phyloP scores from a whole-genome alignment of 2,329 filamentous ascomycete genomes.

The Fusarium gaditjirri region DNA sequence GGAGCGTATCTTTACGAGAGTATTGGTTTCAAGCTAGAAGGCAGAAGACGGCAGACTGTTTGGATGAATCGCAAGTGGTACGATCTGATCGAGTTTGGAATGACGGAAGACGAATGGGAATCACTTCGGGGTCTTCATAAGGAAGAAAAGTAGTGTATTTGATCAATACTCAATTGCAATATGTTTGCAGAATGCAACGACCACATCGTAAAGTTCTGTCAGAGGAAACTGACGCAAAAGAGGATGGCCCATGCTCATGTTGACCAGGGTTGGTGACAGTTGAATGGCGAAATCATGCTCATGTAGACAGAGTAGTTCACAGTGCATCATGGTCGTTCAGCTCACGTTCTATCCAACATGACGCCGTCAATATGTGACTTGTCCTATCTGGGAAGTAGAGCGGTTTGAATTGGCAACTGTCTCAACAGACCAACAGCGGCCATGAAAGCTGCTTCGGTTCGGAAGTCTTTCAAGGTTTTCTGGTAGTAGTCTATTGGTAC shows the following conservation, averaged over 20 bases:
- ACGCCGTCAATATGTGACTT: not conserved
- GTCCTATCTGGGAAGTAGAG: not conserved
- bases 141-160: not conserved
- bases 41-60: slow-evolving; percentile 46
- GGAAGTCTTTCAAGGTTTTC: not conserved
- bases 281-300: not conserved
- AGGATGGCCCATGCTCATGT: not conserved
- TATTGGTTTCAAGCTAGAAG: slow-evolving; percentile 7
- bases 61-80: slow-evolving; percentile 57
- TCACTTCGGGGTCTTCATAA: slow-evolving; percentile 7
- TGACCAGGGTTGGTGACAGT: too few relatives aligned
- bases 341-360: not conserved
- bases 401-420: not conserved
- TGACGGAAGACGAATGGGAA: slow-evolving; percentile 55
- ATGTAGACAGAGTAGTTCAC: not conserved
- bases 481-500: not conserved
- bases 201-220: too few relatives aligned
- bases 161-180: not conserved
- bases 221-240: too few relatives aligned
- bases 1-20: slow-evolving; percentile 2
- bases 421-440: not conserved
- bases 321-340: not conserved
- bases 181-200: too few relatives aligned
- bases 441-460: not conserved
- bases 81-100: slow-evolving; percentile 50